phyloP scores from a whole-genome alignment of 148 eudicot genomes.

The Vaccinium corymbosum region DNA sequence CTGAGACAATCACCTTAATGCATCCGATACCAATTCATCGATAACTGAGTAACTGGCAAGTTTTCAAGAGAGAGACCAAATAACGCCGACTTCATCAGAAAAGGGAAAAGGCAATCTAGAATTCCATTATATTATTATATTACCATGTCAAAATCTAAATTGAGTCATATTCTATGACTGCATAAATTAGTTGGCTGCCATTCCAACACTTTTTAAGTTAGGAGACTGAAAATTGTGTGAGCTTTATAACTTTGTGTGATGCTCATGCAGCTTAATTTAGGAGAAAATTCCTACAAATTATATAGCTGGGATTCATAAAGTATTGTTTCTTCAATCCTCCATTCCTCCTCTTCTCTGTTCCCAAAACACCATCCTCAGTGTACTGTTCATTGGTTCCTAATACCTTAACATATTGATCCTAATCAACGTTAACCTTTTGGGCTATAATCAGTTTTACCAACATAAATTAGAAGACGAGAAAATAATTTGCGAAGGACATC shows the following conservation, averaged over 20 bases:
- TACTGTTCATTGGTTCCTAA: neutral
- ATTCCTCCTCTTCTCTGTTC: neutral
- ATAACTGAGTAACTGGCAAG: neutral
- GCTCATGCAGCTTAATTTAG: constrained; percentile 4
- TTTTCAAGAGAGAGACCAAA: neutral
- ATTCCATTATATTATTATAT: neutral
- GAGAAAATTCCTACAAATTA: neutral
- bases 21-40: neutral
- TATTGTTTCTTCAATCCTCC: constrained; percentile 5
- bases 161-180: neutral
- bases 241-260: neutral
- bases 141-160: neutral
- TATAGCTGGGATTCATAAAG: neutral
- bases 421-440: neutral
- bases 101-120: neutral
- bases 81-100: neutral
- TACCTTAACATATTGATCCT: neutral
- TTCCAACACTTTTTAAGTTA: neutral
- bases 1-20: neutral
- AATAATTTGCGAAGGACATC: neutral
- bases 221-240: neutral
- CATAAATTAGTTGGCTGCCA: neutral
- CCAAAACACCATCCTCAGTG: neutral
- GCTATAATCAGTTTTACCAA: neutral
- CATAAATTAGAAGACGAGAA: neutral